Percentiles rank a stretch among this genome's conserved stretches.
phyloP scores from a whole-genome alignment of 2,329 filamentous ascomycete species.

The Dactylellina haptotyla region DNA sequence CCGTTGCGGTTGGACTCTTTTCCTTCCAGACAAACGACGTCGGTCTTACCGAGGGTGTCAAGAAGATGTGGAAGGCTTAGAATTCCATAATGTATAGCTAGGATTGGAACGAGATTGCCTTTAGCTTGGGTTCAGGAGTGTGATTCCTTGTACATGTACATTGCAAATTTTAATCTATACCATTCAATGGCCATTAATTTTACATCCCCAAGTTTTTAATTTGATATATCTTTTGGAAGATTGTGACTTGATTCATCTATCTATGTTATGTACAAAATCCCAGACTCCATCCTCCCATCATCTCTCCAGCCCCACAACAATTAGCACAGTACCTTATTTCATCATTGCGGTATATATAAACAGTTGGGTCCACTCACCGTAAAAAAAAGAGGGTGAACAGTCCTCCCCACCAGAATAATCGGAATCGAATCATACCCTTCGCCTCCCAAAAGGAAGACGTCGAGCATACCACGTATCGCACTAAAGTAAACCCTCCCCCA shows the following conservation, averaged over 20 bases:
- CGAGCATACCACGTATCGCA: conserved; percentile 78
- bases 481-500: conserved; percentile 77
- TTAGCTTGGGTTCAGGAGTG: conserved; percentile 1
- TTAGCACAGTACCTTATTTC: conserved; percentile 45
- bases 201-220: no score
- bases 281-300: background rate
- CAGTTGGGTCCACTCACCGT: conserved; percentile 40
- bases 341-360: background rate
- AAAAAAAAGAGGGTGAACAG: conserved; percentile 66
- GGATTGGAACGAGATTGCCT: background rate
- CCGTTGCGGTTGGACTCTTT: conserved; percentile 88
- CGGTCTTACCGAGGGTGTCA: conserved; percentile 87
- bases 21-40: conserved; percentile 99
- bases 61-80: conserved; percentile 87
- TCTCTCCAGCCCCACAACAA: background rate
- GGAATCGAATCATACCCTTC: conserved; percentile 77
- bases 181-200: background rate
- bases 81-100: background rate
- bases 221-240: no score
- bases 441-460: conserved; percentile 18
- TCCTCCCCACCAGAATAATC: conserved; percentile 78
- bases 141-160: conserved; percentile 34
- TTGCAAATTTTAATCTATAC: conserved; percentile 22
- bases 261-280: background rate
- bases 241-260: background rate